phyloP scores from a whole-genome alignment of 768 basidiomycete species.

The Boletus rufocinnamomeus region DNA sequence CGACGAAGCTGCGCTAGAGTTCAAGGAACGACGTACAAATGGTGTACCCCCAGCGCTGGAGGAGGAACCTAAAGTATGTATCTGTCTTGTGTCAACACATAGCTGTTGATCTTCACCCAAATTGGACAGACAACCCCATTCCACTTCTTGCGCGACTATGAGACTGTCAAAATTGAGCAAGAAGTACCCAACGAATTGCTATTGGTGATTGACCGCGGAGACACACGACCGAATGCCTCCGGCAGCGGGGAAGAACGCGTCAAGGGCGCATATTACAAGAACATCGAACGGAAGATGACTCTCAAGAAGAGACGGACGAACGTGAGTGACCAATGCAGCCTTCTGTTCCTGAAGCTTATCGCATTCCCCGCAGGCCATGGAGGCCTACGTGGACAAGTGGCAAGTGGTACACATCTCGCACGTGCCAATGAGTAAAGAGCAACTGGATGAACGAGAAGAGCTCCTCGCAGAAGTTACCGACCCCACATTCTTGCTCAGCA shows the following conservation, averaged over 20 bases:
- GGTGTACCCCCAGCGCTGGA: slow-evolving; percentile 47
- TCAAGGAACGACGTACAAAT: slow-evolving; percentile 58
- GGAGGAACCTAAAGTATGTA: slow-evolving; percentile 56
- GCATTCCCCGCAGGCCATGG: slow-evolving; percentile 50
- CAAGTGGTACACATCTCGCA: slow-evolving; percentile 75
- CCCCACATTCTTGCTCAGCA: slow-evolving; percentile 52
- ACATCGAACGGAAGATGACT: slow-evolving; percentile 85
- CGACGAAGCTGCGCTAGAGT: slow-evolving; percentile 65
- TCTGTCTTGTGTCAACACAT: neutral
- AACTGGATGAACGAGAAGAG: slow-evolving; percentile 77
- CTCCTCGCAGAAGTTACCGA: slow-evolving; percentile 76
- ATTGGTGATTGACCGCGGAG: slow-evolving; percentile 69
- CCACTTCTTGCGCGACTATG: slow-evolving; percentile 81
- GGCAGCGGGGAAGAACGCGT: slow-evolving; percentile 41
- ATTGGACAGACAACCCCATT: slow-evolving; percentile 62
- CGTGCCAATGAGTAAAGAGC: slow-evolving; percentile 68
- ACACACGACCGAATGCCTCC: slow-evolving; percentile 38
- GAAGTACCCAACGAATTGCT: slow-evolving; percentile 85
- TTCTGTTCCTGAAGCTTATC: slow-evolving; percentile 2
- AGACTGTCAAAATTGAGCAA: slow-evolving; percentile 84
- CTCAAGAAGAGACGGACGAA: slow-evolving; percentile 83
- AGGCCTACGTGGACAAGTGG: slow-evolving; percentile 81
- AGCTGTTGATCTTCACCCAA: neutral
- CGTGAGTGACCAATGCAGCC: slow-evolving; percentile 44
- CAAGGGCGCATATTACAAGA: slow-evolving; percentile 86